Evolutionary conservation across 225 moss, liverwort and hornwort species (phyloP), one percentile per base, ranked within the genome.

Genomic region (Ulota crispa): DNA sequence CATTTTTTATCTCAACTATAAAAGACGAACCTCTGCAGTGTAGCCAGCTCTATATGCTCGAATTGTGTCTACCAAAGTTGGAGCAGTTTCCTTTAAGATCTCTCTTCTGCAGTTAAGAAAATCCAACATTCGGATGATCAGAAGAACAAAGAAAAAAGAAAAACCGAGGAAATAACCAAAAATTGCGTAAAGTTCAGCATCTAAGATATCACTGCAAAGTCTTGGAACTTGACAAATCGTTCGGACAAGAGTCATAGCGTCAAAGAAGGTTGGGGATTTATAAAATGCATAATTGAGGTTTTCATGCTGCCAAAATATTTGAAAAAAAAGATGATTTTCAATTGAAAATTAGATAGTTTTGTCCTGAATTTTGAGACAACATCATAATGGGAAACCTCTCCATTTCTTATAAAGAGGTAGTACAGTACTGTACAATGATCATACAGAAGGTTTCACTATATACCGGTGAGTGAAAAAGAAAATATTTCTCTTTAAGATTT

Each of bases 11-110:
- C 31, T 41, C 50, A 63, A 67, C 27, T 65, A 71, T 23, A 53
- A 82, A 21, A 80, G 63, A 81, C 75, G 72, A 86, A 96, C 96
- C 86, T 84, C 80, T 37, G 96, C 94, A 90, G 90, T 95, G 86
- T 96, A 96, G 88, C 96, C 96, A 61, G 94, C 93, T 87, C 96
- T 85, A 72, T 96, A 96, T 26, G 96, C 92, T 85, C 96, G 92
- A 88, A 96, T 90, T 15, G 91, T 82, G 64, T 88, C 85, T 27
- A 89, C 85, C 37, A 96, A 85, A 53, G 90, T 82, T 80, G 96
- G 95, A 77, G 93, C 95, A 60, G 91, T 91, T 77, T 95, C 95
- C 80, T 92, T 96, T 75, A 96, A 83, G 64, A 92, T 95, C 86
- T 94, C 94, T 39, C 89, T 88, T 70, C 96, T 96, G 89, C 30